Conservation (phyloP, 2,329 filamentous ascomycete genomes). For the Sporothrix brasiliensis region DNA sequence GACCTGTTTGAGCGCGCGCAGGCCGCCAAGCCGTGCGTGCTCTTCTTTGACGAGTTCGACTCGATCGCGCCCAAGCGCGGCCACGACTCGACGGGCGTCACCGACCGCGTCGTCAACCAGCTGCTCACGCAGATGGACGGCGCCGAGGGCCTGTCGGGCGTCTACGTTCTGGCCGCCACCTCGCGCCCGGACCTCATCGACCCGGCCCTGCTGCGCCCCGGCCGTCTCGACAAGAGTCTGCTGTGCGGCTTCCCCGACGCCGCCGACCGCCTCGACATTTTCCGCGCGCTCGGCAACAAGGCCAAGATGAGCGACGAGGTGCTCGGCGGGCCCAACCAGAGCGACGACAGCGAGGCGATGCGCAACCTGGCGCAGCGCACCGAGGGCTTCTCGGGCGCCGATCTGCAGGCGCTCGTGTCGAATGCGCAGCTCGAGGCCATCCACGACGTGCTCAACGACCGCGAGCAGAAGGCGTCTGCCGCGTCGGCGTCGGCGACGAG, state of each 20-base stretch:
- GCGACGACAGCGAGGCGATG: conserved; percentile 46
- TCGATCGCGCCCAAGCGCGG: conserved; percentile 96
- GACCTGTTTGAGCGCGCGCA: conserved; percentile 92
- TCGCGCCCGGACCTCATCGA: conserved; percentile 93
- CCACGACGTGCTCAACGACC: conserved; percentile 80
- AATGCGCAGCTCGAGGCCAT: conserved; percentile 97
- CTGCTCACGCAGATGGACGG: conserved; percentile 98
- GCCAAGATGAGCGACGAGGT: conserved; percentile 73
- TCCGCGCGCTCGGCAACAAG: conserved; percentile 80
- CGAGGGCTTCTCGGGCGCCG: conserved; percentile 89
- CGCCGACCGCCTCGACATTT: conserved; percentile 84
- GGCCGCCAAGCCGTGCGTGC: conserved; percentile 86
- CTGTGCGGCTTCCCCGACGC: conserved; percentile 84
- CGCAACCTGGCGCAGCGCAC: conserved; percentile 77
- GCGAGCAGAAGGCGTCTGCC: conserved; percentile 42
- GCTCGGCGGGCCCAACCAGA: conserved; percentile 53
- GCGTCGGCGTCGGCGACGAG: conserved; percentile 36
- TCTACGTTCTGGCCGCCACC: conserved; percentile 95
- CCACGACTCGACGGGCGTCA: conserved; percentile 97
- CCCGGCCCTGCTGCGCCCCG: conserved; percentile 86
- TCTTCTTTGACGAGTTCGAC: conserved; percentile 99
- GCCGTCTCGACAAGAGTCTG: conserved; percentile 88
- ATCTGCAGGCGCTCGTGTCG: conserved; percentile 91
- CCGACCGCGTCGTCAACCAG: conserved; percentile 97
- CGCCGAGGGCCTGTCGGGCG: conserved; percentile 89